Base-by-base conservation (phyloP, 2,329 filamentous ascomycete genomes). In the Cercospora brassicicola region DNA sequence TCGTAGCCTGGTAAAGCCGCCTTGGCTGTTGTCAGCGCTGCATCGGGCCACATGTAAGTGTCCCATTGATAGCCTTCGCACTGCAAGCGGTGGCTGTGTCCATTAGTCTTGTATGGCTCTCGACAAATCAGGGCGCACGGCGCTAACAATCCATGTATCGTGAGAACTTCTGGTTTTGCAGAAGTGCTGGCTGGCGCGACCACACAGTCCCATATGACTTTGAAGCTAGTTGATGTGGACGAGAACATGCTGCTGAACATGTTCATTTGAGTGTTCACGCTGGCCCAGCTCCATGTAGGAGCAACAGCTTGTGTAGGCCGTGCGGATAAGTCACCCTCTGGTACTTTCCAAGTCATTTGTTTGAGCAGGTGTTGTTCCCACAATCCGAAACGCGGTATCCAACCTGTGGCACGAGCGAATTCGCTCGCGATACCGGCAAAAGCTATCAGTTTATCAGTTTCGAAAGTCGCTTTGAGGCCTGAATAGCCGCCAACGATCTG, bases 401-500 rank as follows among this genome's bases (percentile, higher is more conserved):
- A 55, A 26, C 48, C 48, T 1, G 48, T 55, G 11, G 23, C 48
- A 30, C 48, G 48, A 15, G 48, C 48, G 2, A 55, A 55, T 15
- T 55, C 48, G 4, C 48, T 60, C 1, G 57, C 57, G 33, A 60
- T 28, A 9, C 57, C 57, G 10, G 57, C 57, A 20, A 36, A 39
- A 15, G 57, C 57, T 36, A 60, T 60, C 18, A 60, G 20, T 36
- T 60, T 60, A 28, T 60, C 57, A n/a, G 28, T 60, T 7, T 36
- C 57, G 33, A 39, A 60, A 9, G 57, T 36, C 11, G 23, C 10
- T 28, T 60, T 60, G 31, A 33, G 31, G 18, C 57, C 39, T 4
- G 28, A 39, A 28, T 60, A 60, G 39, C 30, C 57, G 2, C 11
- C 31, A n/a, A 60, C 48, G 23, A 55, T 55, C 48, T 55, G 48